Base-by-base conservation (phyloP, 140 eudicot genomes). In the Erigeron philadelphicus region DNA sequence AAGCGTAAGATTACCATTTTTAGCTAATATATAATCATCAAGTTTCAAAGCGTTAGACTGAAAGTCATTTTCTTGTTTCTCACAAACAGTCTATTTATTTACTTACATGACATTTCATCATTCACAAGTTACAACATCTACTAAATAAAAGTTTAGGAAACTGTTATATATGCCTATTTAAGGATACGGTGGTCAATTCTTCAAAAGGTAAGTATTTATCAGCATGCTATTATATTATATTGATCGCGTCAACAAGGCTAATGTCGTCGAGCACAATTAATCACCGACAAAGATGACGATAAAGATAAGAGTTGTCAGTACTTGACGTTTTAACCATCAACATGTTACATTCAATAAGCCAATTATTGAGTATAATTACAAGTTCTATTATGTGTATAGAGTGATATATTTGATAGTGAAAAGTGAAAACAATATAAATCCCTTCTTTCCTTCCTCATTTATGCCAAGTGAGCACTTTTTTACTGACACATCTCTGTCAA, bases 181-280 rank as follows among this genome's bases (percentile, higher is more conserved):
- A 11, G 66, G 61, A 76, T 52, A 9, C 15, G n/a, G 57, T 54
- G 68, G 54, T 71, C 73, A 63, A 56, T 38, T 48, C 57, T 45
- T 64, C 18, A 77, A 70, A 46, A 44, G 63, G 62, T 57, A 45
- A 13, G 25, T 55, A 45, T 44, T 52, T 48, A 76, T 61, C 48
- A 31, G 70, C 48, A 67, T 59, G 12, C 53, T 48, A 48, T n/a
- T n/a, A n/a, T n/a, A n/a, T n/a, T n/a, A n/a, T n/a, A n/a, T 19
- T 49, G 35, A 31, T 57, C 52, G 64, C 10, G 61, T 47, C 69
- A 67, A 40, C n/a, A 59, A 48, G 68, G 19, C 58, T 23, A 25
- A 55, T 70, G 63, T 54, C 55, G 31, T 21, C 50, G 65, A 68
- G 52, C 63, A 68, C 21, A 61, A 50, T 50, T 61, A 15, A 44